phyloP scores from a whole-genome alignment of 2,329 filamentous ascomycete species.

The Chrysosphaeria jannelii region DNA sequence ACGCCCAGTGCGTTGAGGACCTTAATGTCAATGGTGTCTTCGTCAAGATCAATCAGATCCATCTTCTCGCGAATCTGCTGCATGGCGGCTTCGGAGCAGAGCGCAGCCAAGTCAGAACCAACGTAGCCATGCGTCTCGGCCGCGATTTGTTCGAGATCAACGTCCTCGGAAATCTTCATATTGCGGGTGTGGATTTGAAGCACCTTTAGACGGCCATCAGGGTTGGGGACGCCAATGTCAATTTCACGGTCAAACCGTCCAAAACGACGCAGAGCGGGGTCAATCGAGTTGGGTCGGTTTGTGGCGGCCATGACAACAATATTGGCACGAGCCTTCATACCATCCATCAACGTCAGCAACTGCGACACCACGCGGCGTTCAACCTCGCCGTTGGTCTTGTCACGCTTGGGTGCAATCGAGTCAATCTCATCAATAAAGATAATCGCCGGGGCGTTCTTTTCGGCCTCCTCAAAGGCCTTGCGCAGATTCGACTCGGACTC shows the following conservation, averaged over 20 bases:
- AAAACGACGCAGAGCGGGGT: slow-evolving; percentile 88
- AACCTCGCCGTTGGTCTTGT: slow-evolving; percentile 97
- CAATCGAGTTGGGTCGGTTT: slow-evolving; percentile 95
- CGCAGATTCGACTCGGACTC: slow-evolving; percentile 95
- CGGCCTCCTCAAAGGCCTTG: slow-evolving; percentile 97
- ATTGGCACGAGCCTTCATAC: slow-evolving; percentile 98
- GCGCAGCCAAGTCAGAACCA: slow-evolving; percentile 88
- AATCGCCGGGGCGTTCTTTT: slow-evolving; percentile 97
- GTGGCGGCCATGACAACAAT: slow-evolving; percentile 98
- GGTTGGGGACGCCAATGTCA: slow-evolving; percentile 92
- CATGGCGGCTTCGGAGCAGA: slow-evolving; percentile 98
- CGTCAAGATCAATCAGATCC: slow-evolving; percentile 95
- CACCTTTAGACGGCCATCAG: slow-evolving; percentile 93
- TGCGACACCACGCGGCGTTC: slow-evolving; percentile 96
- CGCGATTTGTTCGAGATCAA: slow-evolving; percentile 88
- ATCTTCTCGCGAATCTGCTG: slow-evolving; percentile 99
- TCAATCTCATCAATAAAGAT: slow-evolving; percentile 99
- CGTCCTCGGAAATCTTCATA: slow-evolving; percentile 96
- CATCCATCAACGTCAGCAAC: slow-evolving; percentile 87
- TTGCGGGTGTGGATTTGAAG: slow-evolving; percentile 99
- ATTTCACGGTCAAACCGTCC: slow-evolving; percentile 98
- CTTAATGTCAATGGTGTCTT: slow-evolving; percentile 96
- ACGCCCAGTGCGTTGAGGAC: slow-evolving; percentile 94
- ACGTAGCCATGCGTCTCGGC: slow-evolving; percentile 97
- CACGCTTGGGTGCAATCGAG: slow-evolving; percentile 95